Base-by-base conservation (phyloP, 164 flowering plant species). In the Vitis riparia region DNA sequence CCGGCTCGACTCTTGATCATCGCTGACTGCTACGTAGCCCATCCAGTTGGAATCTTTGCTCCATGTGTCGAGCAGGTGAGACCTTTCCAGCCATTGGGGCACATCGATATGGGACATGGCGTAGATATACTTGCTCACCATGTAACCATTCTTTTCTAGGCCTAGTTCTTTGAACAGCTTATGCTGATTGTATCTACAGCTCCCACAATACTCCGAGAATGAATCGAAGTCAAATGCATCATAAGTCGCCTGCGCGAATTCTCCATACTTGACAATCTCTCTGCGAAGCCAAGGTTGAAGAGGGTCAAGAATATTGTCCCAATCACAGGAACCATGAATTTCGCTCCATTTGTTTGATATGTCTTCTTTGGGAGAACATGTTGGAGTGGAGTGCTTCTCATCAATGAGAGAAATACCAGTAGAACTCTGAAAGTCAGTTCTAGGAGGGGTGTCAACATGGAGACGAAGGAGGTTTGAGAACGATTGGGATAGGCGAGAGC, bases 41-140 rank as follows among this genome's bases (percentile, higher is more conserved):
- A 91, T 86, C 97, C 97, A 91, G 49, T 86, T 86, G 19, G 90
- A 86, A 30, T 84, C 85, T 32, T 73, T 80, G 74, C 89, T 85
- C 91, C 91, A 87, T 0, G 78, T 69, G 10, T 84, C 82, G 0
- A 48, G 78, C 17, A 82, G 2, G 5, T 72, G 73, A 0, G 89
- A 80, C 32, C 73, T 64, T 68, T 85, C 73, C 3, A 91, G 71
- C 91, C 89, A 91, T 1, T 59, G 30, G 0, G 89, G 89, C 30
- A 87, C 70, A 8, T 86, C 88, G 0, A 86, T 65, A 23, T 80
- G 85, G 0, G 94, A 81, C 88, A 80, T 82, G 51, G 92, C 94
- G 66, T 91, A 88, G 8, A 91, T 70, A 77, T 87, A 85, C 62
- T 82, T 85, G 30, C 73, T 80, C 11, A 85, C 89, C 1, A 37